Evolutionary conservation across 306 rosid genomes (phyloP), one percentile per base, ranked within the genome.

Genomic region (Cercis canadensis): DNA sequence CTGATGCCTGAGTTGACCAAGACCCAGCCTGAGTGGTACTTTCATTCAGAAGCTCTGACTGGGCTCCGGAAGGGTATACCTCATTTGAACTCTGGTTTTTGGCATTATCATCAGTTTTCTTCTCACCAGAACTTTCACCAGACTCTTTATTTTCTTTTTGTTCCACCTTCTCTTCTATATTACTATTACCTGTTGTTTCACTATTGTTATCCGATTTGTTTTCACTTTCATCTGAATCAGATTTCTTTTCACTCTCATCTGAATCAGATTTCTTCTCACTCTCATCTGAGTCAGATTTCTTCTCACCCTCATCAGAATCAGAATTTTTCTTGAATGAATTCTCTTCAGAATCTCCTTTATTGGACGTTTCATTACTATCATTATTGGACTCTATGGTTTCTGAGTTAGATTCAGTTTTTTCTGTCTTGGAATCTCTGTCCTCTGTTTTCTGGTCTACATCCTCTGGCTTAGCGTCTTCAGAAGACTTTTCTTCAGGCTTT

Each of bases 41-140:
- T 80, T 94, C 99, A 56, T 86, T 90, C 80, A 84, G 68, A 81
- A 90, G 88, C 76, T 94, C 98, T 16, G 95, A 69, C 88, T 87
- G 96, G 67, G 87, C 91, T 37, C 82, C 89, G 17, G 97, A 83
- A 51, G 97, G 94, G 71, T 61, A 85, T 29, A 73, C 88, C 78
- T 89, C 96, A 24, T 52, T 65, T 66, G 87, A 78, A 74, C 40
- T 59, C 78, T 66, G 80, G 73, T 52, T 84, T 75, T 79, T 67
- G 81, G 78, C 41, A 69, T 65, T 78, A 56, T 60, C 85, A 51
- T 82, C 82, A 54, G 83, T 79, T 70, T 77, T 77, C 66, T 81
- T 87, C 83, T 84, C 88, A 37, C 75, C 65, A 9, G 92, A 65
- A 62, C 69, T 80, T 68, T 65, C 86, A 14, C 73, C 77, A 15